Conservation (phyloP, 2,329 filamentous ascomycete species). For the Fusarium heterosporum region DNA sequence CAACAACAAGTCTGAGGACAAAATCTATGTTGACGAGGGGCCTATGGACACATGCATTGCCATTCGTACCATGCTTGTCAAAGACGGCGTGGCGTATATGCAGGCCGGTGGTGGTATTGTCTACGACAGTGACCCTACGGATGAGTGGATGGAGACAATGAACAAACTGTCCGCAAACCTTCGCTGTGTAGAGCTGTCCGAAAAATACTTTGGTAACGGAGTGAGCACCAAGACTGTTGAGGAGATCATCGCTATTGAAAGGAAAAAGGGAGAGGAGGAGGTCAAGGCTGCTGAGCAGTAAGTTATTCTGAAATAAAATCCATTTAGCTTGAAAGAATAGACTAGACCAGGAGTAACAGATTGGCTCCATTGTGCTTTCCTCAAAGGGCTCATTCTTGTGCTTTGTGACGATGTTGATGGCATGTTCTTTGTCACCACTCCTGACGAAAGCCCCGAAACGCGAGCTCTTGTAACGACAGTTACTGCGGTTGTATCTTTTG, state of each 20-base stretch:
- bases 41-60: slow-evolving; percentile 90
- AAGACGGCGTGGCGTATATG: slow-evolving; percentile 90
- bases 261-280: slow-evolving; percentile 46
- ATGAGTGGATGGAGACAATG: slow-evolving; percentile 93
- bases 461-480: neutral
- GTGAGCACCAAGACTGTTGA: slow-evolving; percentile 44
- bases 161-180: slow-evolving; percentile 80
- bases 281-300: slow-evolving; percentile 34
- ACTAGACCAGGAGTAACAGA: neutral
- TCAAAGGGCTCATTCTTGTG: neutral
- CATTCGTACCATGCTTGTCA: slow-evolving; percentile 92
- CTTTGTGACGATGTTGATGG: neutral
- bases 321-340: slow-evolving; percentile 1
- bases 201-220: slow-evolving; percentile 45
- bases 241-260: slow-evolving; percentile 46
- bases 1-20: slow-evolving; percentile 51
- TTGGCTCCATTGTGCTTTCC: neutral
- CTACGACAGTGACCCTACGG: slow-evolving; percentile 91
- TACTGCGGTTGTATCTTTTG: neutral
- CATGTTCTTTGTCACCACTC: neutral
- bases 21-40: slow-evolving; percentile 68
- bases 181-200: slow-evolving; percentile 46
- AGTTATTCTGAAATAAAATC: neutral
- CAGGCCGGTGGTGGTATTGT: slow-evolving; percentile 93
- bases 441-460: neutral